Base-by-base conservation (phyloP, 139 green algal genomes). In the Auxenochlorella protothecoides region DNA sequence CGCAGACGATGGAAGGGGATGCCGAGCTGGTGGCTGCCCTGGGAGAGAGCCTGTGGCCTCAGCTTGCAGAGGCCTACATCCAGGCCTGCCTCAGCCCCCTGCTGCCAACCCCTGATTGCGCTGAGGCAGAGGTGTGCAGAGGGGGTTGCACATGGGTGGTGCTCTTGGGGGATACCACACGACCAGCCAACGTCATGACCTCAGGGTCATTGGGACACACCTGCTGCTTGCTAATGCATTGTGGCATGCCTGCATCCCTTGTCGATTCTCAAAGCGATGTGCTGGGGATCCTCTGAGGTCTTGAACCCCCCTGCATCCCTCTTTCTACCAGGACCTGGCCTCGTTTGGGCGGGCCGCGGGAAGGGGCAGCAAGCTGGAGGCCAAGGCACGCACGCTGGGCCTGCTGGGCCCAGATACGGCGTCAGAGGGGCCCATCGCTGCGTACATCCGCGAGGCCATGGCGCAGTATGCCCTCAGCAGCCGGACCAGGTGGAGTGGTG, bases 341-440 rank as follows among this genome's bases (percentile, higher is more conserved):
- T 44, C 27, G 27, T 44, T 44, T 44, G 27, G 27, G 27, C 27
- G 27, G 27, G 27, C 1, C 27, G 27, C 27, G 27, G 27, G 27
- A 44, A 44, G 27, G 27, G 27, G 27, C 27, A 44, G 27, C n/a
- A 81, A 79, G 69, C 74, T 81, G 67, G 77, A 81, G 70, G 55
- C 51, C 3, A 78, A 79, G 68, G 72, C 77, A 15, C 67, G 70
- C 8, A 78, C 71, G 16, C 63, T 81, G 53, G 72, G 69, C 27
- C 72, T 78, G 66, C 63, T 74, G 14, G 54, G 51, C 27, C 27
- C 27, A 8, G 68, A 12, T 57, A 57, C 13, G 56, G 4, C 12
- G 13, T 6, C 68, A 13, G 72, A 76, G 13, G 69, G 69, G 7
- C 59, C 70, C 70, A 70, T 73, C 69, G 66, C 56, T 3, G 65